Percentiles rank a stretch among this genome's conserved stretches.
Evolutionary conservation across 768 basidiomycete species (phyloP).

Genomic region (Pisolithus tinctorius): DNA sequence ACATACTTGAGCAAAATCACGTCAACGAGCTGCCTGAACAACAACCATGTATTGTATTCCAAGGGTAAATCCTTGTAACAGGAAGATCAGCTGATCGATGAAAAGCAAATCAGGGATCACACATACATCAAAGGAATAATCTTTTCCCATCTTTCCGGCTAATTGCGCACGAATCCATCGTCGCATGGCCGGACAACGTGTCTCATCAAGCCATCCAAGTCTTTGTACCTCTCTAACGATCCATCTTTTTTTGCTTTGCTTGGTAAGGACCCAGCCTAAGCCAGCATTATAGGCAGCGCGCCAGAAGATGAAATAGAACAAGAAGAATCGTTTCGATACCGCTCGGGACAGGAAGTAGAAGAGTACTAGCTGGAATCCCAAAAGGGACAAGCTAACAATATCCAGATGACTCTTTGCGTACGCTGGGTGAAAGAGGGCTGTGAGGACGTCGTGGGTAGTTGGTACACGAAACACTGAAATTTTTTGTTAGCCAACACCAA

Average conservation of each 20-base stretch:
- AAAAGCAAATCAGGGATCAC: not conserved
- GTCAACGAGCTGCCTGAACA: constrained; percentile 94
- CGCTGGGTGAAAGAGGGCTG: constrained; percentile 73
- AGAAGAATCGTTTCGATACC: constrained; percentile 61
- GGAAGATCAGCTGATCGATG: constrained; percentile 2
- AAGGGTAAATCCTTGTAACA: constrained; percentile 68
- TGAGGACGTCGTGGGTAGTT: constrained; percentile 86
- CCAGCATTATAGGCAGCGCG: constrained; percentile 87
- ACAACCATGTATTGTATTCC: constrained; percentile 94
- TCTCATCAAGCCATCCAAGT: constrained; percentile 84
- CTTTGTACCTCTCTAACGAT: constrained; percentile 76
- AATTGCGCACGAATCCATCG: constrained; percentile 85
- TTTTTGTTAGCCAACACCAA: constrained; percentile 1
- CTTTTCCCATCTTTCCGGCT: constrained; percentile 88
- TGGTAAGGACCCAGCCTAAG: constrained; percentile 88
- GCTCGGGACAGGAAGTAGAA: constrained; percentile 60
- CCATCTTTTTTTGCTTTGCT: constrained; percentile 94
- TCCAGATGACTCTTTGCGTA: constrained; percentile 89
- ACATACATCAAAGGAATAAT: constrained; percentile 87
- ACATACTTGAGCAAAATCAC: constrained; percentile 91
- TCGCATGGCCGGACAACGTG: constrained; percentile 54
- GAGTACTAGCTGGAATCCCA: constrained; percentile 70
- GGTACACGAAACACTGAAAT: constrained; percentile 83
- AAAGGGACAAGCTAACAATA: constrained; percentile 71
- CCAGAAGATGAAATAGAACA: constrained; percentile 92